Evolutionary conservation across 2,329 filamentous ascomycete genomes (phyloP).

Genomic region (Ambrosiella cleistominuta): DNA sequence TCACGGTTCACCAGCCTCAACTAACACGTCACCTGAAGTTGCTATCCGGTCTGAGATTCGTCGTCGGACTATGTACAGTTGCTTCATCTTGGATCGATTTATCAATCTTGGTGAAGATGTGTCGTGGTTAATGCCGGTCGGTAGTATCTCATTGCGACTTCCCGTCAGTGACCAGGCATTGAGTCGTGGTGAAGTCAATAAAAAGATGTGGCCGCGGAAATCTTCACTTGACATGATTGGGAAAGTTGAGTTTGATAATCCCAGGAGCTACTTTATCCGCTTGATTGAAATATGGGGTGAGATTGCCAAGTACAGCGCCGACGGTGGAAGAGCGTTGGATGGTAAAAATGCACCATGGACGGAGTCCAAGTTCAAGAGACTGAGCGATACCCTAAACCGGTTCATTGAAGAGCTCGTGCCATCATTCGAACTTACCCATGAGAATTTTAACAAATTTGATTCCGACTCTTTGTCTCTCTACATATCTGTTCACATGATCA

Average conservation of each 20-base stretch:
- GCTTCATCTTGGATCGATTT: constrained; percentile 54
- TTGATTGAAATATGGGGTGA: constrained; percentile 43
- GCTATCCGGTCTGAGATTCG: constrained; percentile 36
- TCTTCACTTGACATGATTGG: constrained; percentile 11
- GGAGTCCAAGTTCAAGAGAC: constrained; percentile 33
- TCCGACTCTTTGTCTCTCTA: neutral
- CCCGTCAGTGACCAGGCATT: constrained; percentile 25
- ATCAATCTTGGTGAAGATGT: constrained; percentile 42
- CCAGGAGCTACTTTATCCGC: constrained; percentile 35
- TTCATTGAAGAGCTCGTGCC: constrained; percentile 1
- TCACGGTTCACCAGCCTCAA: constrained; percentile 14
- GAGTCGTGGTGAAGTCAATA: constrained; percentile 5
- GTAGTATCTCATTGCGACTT: constrained; percentile 1
- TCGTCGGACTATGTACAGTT: constrained; percentile 57
- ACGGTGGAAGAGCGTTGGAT: constrained; percentile 33
- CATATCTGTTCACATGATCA: constrained; percentile 27
- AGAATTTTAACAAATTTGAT: neutral
- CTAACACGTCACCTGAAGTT: constrained; percentile 18
- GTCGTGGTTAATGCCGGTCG: constrained; percentile 7
- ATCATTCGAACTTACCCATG: neutral
- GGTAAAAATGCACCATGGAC: constrained; percentile 39
- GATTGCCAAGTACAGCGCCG: constrained; percentile 38
- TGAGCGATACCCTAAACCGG: constrained; percentile 23
- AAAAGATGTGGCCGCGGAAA: constrained; percentile 11
- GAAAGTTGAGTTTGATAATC: constrained; percentile 26